Conservation (phyloP, 768 basidiomycete genomes). For the Psilocybe cyanescens region DNA sequence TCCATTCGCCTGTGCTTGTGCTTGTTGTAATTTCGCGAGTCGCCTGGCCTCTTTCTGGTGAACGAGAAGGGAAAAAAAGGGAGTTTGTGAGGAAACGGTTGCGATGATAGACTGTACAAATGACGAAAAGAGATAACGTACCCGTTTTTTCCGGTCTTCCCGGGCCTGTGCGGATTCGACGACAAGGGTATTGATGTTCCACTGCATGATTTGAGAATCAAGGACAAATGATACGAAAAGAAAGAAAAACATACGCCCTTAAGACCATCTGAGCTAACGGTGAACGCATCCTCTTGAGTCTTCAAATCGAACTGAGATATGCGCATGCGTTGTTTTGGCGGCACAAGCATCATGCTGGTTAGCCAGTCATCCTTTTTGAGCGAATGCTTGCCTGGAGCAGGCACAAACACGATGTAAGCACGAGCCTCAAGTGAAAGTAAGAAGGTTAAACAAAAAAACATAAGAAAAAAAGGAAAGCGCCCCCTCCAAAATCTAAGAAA, state of each 20-base stretch:
- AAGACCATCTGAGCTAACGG: slow-evolving; percentile 71
- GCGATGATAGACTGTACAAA: slow-evolving; percentile 3
- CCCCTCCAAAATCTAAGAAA: not conserved
- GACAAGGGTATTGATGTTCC: slow-evolving; percentile 66
- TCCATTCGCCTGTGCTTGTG: slow-evolving; percentile 34
- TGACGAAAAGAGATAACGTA: slow-evolving; percentile 37
- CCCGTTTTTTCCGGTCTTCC: slow-evolving; percentile 79
- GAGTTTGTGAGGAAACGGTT: slow-evolving; percentile 7
- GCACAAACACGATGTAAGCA: slow-evolving; percentile 13
- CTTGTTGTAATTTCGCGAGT: slow-evolving; percentile 53
- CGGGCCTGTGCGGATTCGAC: slow-evolving; percentile 74
- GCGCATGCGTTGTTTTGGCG: slow-evolving; percentile 69
- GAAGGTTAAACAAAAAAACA: not conserved
- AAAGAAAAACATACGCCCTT: slow-evolving; percentile 60
- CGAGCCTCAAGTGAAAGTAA: slow-evolving; percentile 4
- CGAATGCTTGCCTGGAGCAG: slow-evolving; percentile 70
- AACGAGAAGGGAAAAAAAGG: slow-evolving; percentile 2
- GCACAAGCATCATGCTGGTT: slow-evolving; percentile 63
- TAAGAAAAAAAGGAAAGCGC: slow-evolving; percentile 9
- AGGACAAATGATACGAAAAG: slow-evolving; percentile 12
- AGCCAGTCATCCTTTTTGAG: slow-evolving; percentile 81
- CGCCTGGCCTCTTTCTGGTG: slow-evolving; percentile 74
- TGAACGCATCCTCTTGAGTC: slow-evolving; percentile 76
- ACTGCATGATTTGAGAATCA: slow-evolving; percentile 41
- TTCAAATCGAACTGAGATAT: slow-evolving; percentile 66